A percentile compares a stretch with the other conserved stretches of the same genome.
phyloP scores from a whole-genome alignment of 2,329 filamentous ascomycete genomes.

The Gliomastix tumulicola region DNA sequence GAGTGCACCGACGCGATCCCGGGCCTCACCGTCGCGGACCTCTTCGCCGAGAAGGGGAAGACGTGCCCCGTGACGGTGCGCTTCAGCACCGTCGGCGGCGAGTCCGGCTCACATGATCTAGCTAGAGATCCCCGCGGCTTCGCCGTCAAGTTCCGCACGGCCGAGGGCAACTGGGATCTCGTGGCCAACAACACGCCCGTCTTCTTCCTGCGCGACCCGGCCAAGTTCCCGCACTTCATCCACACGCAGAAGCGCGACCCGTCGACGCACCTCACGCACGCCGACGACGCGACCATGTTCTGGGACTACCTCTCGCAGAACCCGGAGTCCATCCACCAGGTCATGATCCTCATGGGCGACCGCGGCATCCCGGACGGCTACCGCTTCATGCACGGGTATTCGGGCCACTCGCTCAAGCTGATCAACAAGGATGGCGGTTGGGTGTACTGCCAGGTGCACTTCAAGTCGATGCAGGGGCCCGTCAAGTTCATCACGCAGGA shows the following conservation, averaged over 20 bases:
- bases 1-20: slow-evolving; percentile 38
- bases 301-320: slow-evolving; percentile 59
- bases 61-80: slow-evolving; percentile 60
- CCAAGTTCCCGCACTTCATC: slow-evolving; percentile 68
- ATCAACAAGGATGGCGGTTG: slow-evolving; percentile 45
- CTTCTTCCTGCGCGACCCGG: slow-evolving; percentile 68
- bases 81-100: slow-evolving; percentile 71
- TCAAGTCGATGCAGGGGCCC: slow-evolving; percentile 45
- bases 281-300: slow-evolving; percentile 56
- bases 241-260: slow-evolving; percentile 72
- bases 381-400: slow-evolving; percentile 47
- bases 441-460: slow-evolving; percentile 46
- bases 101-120: slow-evolving; percentile 64
- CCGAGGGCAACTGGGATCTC: slow-evolving; percentile 68
- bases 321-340: slow-evolving; percentile 48
- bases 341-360: slow-evolving; percentile 53
- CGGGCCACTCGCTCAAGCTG: slow-evolving; percentile 48
- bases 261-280: slow-evolving; percentile 56
- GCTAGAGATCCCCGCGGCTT: slow-evolving; percentile 69
- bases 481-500: slow-evolving; percentile 42
- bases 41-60: slow-evolving; percentile 58
- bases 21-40: slow-evolving; percentile 45
- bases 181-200: slow-evolving; percentile 69
- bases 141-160: slow-evolving; percentile 65
- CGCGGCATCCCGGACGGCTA: slow-evolving; percentile 48